phyloP scores from a whole-genome alignment of 306 rosid species.

The Cucumis cinereus region DNA sequence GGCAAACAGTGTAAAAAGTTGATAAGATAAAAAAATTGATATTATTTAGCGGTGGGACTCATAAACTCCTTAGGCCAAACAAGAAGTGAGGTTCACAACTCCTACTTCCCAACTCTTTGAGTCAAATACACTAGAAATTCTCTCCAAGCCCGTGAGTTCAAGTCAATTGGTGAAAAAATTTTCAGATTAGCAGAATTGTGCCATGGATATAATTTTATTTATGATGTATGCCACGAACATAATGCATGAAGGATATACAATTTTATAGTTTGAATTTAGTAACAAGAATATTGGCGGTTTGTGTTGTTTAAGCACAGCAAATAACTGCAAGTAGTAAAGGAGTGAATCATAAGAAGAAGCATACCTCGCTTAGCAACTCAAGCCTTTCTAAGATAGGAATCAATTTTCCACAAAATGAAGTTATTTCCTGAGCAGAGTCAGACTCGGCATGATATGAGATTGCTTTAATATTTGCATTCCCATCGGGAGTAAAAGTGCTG shows the following conservation, averaged over 20 bases:
- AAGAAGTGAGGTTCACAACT: too few species aligned
- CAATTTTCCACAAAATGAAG: constrained; percentile 44
- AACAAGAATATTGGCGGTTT: background rate
- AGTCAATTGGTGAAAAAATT: background rate
- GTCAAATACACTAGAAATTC: background rate
- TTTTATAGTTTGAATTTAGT: background rate
- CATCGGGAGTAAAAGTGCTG: constrained; percentile 40
- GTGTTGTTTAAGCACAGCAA: background rate
- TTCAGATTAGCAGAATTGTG: background rate
- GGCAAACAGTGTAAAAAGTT: too few species aligned
- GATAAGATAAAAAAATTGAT: too few species aligned
- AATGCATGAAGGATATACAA: background rate
- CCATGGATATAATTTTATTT: too few species aligned
- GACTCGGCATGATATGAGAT: constrained; percentile 35
- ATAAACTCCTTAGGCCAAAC: too few species aligned
- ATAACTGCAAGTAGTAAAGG: background rate
- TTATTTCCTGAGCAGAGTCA: constrained; percentile 37
- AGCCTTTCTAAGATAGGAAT: constrained; percentile 76
- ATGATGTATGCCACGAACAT: background rate
- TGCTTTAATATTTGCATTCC: constrained; percentile 26
- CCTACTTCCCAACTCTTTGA: too few species aligned
- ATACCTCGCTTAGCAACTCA: constrained; percentile 73
- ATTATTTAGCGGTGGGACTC: too few species aligned
- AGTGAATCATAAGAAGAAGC: background rate
- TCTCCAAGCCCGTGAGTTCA: background rate